Evolutionary conservation across 164 flowering plant species (phyloP), one percentile per base, ranked within the genome.

Genomic region (Nelumbo lutea): DNA sequence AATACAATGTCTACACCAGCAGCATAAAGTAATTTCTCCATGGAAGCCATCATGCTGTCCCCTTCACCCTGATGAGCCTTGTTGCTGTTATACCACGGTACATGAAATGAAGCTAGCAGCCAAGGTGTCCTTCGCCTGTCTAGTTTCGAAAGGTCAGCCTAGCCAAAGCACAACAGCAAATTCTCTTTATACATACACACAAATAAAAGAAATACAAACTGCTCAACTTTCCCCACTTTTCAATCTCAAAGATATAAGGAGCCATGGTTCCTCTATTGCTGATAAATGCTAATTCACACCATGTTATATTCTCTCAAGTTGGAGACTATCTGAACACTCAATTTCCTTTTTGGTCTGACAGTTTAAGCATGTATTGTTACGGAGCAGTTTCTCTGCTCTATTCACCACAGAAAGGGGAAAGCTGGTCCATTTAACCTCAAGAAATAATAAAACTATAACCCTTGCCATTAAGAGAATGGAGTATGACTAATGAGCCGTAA

Each of bases 21-120:
- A 64, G 84, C 89, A 79, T 90, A 81, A 66, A 95, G 90, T 83
- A 95, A 79, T 44, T 91, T 88, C 77, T 95, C 99, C 88, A 95
- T 85, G 43, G 87, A 61, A 47, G 82, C 81, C 98, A 84, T 95
- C 99, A 95, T 95, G 38, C 72, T 64, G 51, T 88, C 95, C 42
- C 90, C 98, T 77, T 90, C 99, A 61, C 87, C 87, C 83, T 85
- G 93, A 79, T 92, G 99, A 77, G 98, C 99, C 66, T 71, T 64
- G 65, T 95, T 95, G 66, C 91, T 92, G 73, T 92, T 95, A 72
- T 95, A 95, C 98, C 99, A 95, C 42, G 99, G 99, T 14, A 80
- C 99, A 77, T 95, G 98, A 70, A 90, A 85, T n/a, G 90, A 76
- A 11, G 80, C 99, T 58, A 94, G 72, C 11, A 94, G 82, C 98